Conservation (phyloP, 1,284 basidiomycete species). For the Meripilus lineatus region DNA sequence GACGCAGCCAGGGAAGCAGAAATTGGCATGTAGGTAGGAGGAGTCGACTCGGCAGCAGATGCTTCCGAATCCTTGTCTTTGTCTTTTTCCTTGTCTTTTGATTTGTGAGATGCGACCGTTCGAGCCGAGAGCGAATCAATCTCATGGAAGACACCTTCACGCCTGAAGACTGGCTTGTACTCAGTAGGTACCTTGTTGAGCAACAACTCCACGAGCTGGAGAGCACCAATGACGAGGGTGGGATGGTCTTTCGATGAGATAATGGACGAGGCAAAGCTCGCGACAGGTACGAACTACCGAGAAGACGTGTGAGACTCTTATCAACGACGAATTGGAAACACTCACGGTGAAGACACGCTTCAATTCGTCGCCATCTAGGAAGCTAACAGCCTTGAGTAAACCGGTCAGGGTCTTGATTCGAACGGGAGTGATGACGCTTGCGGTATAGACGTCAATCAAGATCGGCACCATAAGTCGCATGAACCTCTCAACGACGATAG, state of each 20-base stretch:
- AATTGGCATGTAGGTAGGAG: slow-evolving; percentile 25
- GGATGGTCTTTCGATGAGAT: slow-evolving; percentile 88
- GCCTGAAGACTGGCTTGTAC: slow-evolving; percentile 83
- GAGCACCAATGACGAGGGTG: slow-evolving; percentile 76
- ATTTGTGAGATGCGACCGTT: slow-evolving; percentile 50
- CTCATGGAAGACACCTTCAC: slow-evolving; percentile 94
- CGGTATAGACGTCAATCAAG: slow-evolving; percentile 91
- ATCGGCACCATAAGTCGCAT: slow-evolving; percentile 87
- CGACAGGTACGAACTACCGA: slow-evolving; percentile 78
- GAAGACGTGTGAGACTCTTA: not conserved
- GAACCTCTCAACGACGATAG: slow-evolving; percentile 75
- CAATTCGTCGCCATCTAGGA: slow-evolving; percentile 75
- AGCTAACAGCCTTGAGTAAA: slow-evolving; percentile 85
- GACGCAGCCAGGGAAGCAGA: slow-evolving; percentile 34
- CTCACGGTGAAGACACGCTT: slow-evolving; percentile 69
- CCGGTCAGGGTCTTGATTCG: slow-evolving; percentile 85
- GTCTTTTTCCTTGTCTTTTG: slow-evolving; percentile 47
- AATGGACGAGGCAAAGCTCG: slow-evolving; percentile 89
- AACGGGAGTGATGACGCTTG: slow-evolving; percentile 83
- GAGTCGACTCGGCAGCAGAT: slow-evolving; percentile 30
- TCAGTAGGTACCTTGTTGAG: slow-evolving; percentile 76
- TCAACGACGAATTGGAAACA: slow-evolving; percentile 13
- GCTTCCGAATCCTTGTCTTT: slow-evolving; percentile 37
- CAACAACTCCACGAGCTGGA: slow-evolving; percentile 89
- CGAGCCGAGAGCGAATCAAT: slow-evolving; percentile 72